Percentiles rank a stretch among this genome's conserved stretches.
phyloP scores from a whole-genome alignment of 345 rosid species.

The Salix purpurea region DNA sequence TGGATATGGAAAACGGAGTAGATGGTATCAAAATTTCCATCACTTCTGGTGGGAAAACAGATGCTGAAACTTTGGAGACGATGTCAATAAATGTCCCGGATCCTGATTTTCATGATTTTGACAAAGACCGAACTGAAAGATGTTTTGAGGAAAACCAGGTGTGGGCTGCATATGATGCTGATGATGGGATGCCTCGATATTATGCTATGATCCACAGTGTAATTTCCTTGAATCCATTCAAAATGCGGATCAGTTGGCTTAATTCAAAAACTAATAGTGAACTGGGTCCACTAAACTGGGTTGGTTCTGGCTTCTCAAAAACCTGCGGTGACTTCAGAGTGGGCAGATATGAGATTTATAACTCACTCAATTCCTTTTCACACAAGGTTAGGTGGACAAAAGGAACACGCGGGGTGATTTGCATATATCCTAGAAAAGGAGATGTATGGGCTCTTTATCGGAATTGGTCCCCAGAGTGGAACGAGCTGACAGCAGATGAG shows the following conservation, averaged over 20 bases:
- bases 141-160: conserved; percentile 22
- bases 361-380: conserved; percentile 16
- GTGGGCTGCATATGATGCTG: conserved; percentile 26
- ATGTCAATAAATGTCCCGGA: conserved; percentile 18
- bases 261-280: conserved; percentile 16
- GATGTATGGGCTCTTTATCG: conserved; percentile 29
- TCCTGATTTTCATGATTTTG: conserved; percentile 27
- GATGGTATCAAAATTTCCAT: conserved; percentile 3
- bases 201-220: conserved; percentile 17
- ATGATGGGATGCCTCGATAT: conserved; percentile 25
- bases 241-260: conserved; percentile 24
- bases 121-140: conserved; percentile 16
- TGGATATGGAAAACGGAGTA: conserved; percentile 12
- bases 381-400: conserved; percentile 24
- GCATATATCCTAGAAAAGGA: conserved; percentile 18
- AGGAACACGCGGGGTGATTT: conserved; percentile 15
- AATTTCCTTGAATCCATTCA: conserved; percentile 17
- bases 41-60: conserved; percentile 19
- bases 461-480: conserved; percentile 26
- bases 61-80: conserved; percentile 28
- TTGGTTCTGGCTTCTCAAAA: conserved; percentile 23
- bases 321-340: conserved; percentile 23
- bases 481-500: conserved; percentile 22
- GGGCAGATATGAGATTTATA: conserved; percentile 12
- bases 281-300: conserved; percentile 18